Evolutionary conservation across 2,329 filamentous ascomycete genomes (phyloP).

Genomic region (Hypoxylon rubiginosum): DNA sequence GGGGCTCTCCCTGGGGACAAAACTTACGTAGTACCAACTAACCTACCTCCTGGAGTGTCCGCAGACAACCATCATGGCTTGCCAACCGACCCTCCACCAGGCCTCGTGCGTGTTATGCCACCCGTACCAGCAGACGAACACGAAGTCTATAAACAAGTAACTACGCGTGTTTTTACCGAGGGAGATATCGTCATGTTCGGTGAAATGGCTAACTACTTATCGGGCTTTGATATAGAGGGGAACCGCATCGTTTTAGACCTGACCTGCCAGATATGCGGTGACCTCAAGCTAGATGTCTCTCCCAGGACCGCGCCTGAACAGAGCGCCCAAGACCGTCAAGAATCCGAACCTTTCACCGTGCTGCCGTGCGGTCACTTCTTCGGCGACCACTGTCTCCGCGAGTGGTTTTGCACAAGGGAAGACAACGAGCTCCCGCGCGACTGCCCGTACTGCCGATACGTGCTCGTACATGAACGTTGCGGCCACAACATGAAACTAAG

Average conservation of each 20-base stretch:
- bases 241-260: constrained; percentile 28
- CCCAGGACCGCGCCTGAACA: not conserved
- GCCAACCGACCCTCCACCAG: not conserved
- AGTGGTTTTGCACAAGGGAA: constrained; percentile 12
- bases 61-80: not conserved
- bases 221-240: constrained; percentile 25
- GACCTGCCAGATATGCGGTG: constrained; percentile 37
- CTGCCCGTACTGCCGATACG: constrained; percentile 41
- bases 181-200: constrained; percentile 33
- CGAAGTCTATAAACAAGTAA: not conserved
- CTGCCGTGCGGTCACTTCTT: constrained; percentile 46
- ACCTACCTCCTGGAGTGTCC: not conserved
- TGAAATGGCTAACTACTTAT: constrained; percentile 36
- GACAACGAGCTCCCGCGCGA: accelerated
- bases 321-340: not conserved
- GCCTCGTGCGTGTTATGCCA: not conserved
- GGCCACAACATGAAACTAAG: constrained; percentile 26
- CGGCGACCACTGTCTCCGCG: constrained; percentile 21
- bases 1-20: not conserved
- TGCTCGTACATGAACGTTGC: constrained; percentile 27
- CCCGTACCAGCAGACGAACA: not conserved
- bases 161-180: constrained; percentile 11
- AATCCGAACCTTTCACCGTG: constrained; percentile 15
- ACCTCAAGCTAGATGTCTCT: constrained; percentile 29
- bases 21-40: not conserved